phyloP scores from a whole-genome alignment of 129 eudicot genomes.

The Centella asiatica region DNA sequence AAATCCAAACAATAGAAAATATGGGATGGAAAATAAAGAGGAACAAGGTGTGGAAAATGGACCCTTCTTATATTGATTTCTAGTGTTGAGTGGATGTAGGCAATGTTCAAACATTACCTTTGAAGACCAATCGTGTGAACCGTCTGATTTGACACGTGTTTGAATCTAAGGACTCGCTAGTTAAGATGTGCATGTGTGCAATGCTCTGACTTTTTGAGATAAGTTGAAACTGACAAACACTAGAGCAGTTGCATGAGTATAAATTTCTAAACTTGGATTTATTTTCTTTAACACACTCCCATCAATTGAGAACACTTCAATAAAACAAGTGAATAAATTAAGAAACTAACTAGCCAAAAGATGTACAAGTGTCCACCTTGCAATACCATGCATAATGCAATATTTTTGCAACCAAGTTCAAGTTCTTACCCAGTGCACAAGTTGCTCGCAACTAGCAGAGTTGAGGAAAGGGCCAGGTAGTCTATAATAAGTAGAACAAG shows the following conservation, averaged over 20 bases:
- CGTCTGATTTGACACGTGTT: constrained; percentile 21
- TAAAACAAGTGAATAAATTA: not conserved
- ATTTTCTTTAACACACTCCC: constrained; percentile 20
- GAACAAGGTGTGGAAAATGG: constrained; percentile 8
- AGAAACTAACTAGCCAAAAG: constrained; percentile 13
- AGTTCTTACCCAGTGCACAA: not conserved
- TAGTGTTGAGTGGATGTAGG: not conserved
- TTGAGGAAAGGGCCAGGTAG: constrained; percentile 27
- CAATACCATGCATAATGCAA: constrained; percentile 21
- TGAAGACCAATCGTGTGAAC: constrained; percentile 15
- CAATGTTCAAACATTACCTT: not conserved
- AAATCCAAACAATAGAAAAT: not conserved
- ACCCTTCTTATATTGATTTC: not conserved
- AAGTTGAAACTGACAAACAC: constrained; percentile 9
- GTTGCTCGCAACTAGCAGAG: not conserved
- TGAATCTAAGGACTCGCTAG: constrained; percentile 26
- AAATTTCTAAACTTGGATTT: constrained; percentile 10
- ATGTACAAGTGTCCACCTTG: constrained; percentile 37
- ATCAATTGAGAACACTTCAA: constrained; percentile 12
- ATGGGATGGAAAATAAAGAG: not conserved
- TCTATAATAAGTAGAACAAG: not conserved
- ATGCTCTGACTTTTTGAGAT: constrained; percentile 16
- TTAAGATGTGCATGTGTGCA: constrained; percentile 3
- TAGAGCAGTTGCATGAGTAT: constrained; percentile 10
- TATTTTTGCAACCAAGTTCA: constrained; percentile 37